These are phyloP conservation scores for Actinomortierella ambigua DNA, from an alignment of 371 early-diverging fungal species.

Conservation along the genomic window DNA sequence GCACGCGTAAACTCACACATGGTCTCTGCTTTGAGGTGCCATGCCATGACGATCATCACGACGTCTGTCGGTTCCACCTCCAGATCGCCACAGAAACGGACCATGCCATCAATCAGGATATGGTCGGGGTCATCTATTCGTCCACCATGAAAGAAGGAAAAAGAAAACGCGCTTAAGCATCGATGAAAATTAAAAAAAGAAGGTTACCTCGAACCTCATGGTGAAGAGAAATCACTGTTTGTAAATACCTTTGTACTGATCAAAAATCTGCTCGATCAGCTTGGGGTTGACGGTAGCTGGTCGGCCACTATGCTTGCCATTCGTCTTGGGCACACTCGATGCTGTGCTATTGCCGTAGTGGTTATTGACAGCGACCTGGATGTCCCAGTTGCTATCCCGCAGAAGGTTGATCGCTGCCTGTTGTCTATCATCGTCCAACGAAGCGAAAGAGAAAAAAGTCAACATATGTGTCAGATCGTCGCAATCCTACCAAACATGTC, in stretches of 20 bases:
- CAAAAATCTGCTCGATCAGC: constrained; percentile 60
- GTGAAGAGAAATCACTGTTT: too few relatives aligned
- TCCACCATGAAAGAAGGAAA: constrained; percentile 12
- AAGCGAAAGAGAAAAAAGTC: not conserved
- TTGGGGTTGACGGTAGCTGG: constrained; percentile 9
- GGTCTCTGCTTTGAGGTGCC: constrained; percentile 69
- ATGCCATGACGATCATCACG: constrained; percentile 75
- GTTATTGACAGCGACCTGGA: constrained; percentile 67
- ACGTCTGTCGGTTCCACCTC: constrained; percentile 80
- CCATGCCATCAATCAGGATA: constrained; percentile 80
- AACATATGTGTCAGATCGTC: too few relatives aligned
- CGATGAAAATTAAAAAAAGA: not conserved
- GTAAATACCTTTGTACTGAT: constrained; percentile 68
- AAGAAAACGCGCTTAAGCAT: too few relatives aligned
- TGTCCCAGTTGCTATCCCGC: constrained; percentile 64
- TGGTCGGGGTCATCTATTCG: constrained; percentile 67
- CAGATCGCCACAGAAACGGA: constrained; percentile 70
- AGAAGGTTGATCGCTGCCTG: constrained; percentile 57
- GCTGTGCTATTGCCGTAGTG: constrained; percentile 52
- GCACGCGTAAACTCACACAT: constrained; percentile 80
- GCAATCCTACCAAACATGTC: too few relatives aligned
- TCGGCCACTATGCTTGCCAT: not conserved
- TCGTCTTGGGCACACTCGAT: constrained; percentile 15
- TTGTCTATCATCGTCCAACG: constrained; percentile 49
- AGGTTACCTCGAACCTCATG: not conserved